Evolutionary conservation across 106 monocot species (phyloP).

Genomic region (Cymbidium sinense): DNA sequence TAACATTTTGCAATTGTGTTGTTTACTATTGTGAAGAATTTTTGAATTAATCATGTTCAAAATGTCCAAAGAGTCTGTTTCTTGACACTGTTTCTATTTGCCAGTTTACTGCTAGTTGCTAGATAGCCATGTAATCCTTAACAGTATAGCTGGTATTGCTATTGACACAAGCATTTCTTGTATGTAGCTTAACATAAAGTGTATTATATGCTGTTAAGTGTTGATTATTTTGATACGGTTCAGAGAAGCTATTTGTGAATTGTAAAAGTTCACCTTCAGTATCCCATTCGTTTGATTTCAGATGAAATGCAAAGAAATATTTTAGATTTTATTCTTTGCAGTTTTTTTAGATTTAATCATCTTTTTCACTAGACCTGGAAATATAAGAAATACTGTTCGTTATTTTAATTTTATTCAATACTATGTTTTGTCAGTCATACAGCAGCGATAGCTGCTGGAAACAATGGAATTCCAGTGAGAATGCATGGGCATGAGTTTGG

Average conservation of each 20-base stretch:
- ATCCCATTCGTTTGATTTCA: background rate
- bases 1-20: background rate
- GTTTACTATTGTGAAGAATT: background rate
- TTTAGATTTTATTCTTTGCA: background rate
- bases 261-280: background rate
- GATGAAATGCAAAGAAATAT: background rate
- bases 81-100: background rate
- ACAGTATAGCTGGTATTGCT: background rate
- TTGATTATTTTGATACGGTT: background rate
- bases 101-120: background rate
- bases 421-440: constrained; percentile 51
- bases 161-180: background rate
- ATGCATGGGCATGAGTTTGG: constrained; percentile 91
- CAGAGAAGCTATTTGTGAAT: background rate
- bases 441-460: constrained; percentile 95
- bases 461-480: constrained; percentile 89
- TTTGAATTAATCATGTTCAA: background rate
- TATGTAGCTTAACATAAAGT: background rate
- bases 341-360: background rate
- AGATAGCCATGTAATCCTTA: background rate
- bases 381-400: background rate
- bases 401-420: background rate
- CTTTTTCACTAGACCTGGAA: background rate
- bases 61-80: background rate
- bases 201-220: background rate